Base-by-base conservation (phyloP, 2,329 filamentous ascomycete genomes). In the Westerdykella ornata region DNA sequence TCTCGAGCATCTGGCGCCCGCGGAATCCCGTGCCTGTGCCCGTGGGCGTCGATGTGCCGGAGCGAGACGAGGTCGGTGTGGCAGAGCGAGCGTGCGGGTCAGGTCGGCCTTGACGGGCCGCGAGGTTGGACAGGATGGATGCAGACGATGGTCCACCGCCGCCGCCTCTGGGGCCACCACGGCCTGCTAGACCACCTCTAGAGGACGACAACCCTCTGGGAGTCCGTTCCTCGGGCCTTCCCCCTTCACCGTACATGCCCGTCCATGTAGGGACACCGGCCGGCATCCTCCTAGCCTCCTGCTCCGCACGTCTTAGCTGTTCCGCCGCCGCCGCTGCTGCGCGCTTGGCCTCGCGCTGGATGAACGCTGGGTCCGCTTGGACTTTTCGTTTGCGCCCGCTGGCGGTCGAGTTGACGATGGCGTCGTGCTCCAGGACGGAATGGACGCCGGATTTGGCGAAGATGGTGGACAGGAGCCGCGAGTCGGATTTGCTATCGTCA, bases 211-310 rank as follows among this genome's bases (percentile, higher is more conserved):
- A 9, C 4, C 22, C 22, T n/a, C 30, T 15, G 30, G 30, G 47
- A 8, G 18, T 26, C 4, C 42, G 39, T 18, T 44, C 65, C 68
- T 70, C 72, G 18, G 79, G 76, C 28, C 85, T 75, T 1, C 89
- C 90, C 4, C 81, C 81, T 37, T 83, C 77, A 8, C 90, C 90
- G 35, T 85, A 80, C 53, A 85, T 80, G 1, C 92, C 90, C 0
- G 90, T 97, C 90, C 90, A 97, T 1, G 90, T 96, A 7, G 92
- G 86, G 0, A 85, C 88, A 6, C 90, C 90, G 22, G 88, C 82
- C 0, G 86, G 86, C 1, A 90, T 72, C 7, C 72, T 75, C 9
- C 80, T 76, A 2, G 89, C 88, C 20, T 82, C 75, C 57, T 89
- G 79, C 32, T 79, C 81, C 8, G 88, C 82, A 44, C 79, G 79